phyloP scores from a whole-genome alignment of 1,284 basidiomycete genomes.

The Melanopsichium pennsylvanicum region DNA sequence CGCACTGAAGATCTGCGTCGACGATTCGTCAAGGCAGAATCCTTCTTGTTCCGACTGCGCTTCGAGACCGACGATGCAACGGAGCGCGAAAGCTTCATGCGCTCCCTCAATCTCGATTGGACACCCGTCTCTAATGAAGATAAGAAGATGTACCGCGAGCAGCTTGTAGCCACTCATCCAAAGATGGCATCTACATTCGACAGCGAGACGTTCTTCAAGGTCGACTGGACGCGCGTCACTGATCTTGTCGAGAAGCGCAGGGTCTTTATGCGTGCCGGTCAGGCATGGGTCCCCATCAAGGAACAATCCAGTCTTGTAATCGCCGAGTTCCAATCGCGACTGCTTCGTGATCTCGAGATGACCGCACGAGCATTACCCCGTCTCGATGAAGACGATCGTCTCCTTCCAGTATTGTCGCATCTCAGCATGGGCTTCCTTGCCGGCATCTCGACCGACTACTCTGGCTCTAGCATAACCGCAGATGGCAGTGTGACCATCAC shows the following conservation, averaged over 20 bases:
- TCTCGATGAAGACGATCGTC: slow-evolving; percentile 92
- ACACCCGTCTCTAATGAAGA: slow-evolving; percentile 74
- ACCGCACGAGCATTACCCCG: slow-evolving; percentile 88
- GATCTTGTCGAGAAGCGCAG: slow-evolving; percentile 87
- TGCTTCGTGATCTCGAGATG: slow-evolving; percentile 84
- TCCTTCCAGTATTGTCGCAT: slow-evolving; percentile 89
- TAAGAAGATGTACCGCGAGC: slow-evolving; percentile 69
- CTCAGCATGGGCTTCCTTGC: slow-evolving; percentile 92
- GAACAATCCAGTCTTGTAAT: slow-evolving; percentile 88
- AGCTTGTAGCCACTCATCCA: slow-evolving; percentile 69
- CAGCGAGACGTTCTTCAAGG: slow-evolving; percentile 76
- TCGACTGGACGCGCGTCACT: slow-evolving; percentile 87
- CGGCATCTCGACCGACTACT: slow-evolving; percentile 85
- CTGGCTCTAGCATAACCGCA: slow-evolving; percentile 64
- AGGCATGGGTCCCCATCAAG: slow-evolving; percentile 85
- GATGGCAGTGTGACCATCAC: slow-evolving; percentile 75
- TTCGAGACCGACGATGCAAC: slow-evolving; percentile 76
- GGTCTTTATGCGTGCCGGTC: slow-evolving; percentile 81
- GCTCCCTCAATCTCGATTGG: slow-evolving; percentile 82
- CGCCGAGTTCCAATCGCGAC: slow-evolving; percentile 80
- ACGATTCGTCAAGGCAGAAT: slow-evolving; percentile 89
- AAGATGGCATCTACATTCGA: slow-evolving; percentile 65
- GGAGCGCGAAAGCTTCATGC: slow-evolving; percentile 79
- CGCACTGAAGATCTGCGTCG: slow-evolving; percentile 89
- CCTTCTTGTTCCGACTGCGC: slow-evolving; percentile 81